Percentiles rank a stretch among this genome's conserved stretches.
Evolutionary conservation across 768 basidiomycete species (phyloP).

Genomic region (Termitomyces titanicus): DNA sequence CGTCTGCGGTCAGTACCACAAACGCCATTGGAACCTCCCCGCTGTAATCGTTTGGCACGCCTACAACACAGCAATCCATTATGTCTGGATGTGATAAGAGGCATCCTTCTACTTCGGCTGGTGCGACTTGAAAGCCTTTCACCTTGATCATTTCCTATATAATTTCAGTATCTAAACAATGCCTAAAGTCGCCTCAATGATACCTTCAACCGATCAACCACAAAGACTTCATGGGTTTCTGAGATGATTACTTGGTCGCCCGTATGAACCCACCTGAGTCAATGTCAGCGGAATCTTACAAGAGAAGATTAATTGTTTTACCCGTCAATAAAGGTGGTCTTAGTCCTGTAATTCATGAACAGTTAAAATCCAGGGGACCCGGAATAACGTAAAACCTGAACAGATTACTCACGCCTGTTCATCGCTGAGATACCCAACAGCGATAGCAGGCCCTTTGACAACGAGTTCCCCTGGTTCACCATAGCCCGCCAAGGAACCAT

Average conservation of each 20-base stretch:
- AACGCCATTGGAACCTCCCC: constrained; percentile 69
- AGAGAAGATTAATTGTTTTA: constrained; percentile 15
- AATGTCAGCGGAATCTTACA: neutral
- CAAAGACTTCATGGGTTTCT: constrained; percentile 48
- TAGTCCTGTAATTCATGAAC: constrained; percentile 36
- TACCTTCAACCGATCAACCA: constrained; percentile 60
- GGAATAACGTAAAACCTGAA: constrained; percentile 8
- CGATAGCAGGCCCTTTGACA: constrained; percentile 39
- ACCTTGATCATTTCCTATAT: constrained; percentile 64
- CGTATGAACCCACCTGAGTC: constrained; percentile 56
- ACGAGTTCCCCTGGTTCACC: constrained; percentile 49
- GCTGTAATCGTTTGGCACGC: constrained; percentile 51
- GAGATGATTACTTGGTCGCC: constrained; percentile 57
- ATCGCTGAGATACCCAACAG: constrained; percentile 44
- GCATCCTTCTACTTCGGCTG: constrained; percentile 55
- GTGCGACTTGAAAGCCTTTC: constrained; percentile 53
- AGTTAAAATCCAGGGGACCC: neutral
- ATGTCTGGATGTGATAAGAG: constrained; percentile 48
- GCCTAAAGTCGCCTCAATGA: neutral
- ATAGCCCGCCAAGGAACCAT: constrained; percentile 37
- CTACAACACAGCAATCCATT: constrained; percentile 59
- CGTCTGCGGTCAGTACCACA: constrained; percentile 44
- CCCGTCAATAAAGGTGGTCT: constrained; percentile 59
- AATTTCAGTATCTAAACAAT: neutral
- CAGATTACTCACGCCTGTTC: constrained; percentile 42